Conservation (phyloP, 1,284 basidiomycete genomes). For the Kalmanozyma brasiliensis region DNA sequence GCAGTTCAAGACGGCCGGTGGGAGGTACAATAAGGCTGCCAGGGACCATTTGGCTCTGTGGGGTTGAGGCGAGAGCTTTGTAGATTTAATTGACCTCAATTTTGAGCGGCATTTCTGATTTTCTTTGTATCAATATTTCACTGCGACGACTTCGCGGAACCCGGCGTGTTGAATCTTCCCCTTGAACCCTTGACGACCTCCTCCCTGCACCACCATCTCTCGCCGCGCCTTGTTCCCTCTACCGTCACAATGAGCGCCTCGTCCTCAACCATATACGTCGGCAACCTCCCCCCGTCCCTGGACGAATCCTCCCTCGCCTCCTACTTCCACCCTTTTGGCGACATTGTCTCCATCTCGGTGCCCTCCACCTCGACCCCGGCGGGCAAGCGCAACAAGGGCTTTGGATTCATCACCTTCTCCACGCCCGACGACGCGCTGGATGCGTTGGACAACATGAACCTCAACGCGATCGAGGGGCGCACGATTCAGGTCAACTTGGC, state of each 20-base stretch:
- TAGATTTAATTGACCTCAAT: slow-evolving; percentile 6
- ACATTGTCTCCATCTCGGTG: slow-evolving; percentile 43
- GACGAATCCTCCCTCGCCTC: slow-evolving; percentile 27
- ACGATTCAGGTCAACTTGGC: slow-evolving; percentile 44
- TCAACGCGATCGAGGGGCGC: slow-evolving; percentile 29
- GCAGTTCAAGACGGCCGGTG: slow-evolving; percentile 32
- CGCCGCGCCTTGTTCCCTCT: too few relatives aligned
- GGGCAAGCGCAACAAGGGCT: slow-evolving; percentile 31
- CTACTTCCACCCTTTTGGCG: slow-evolving; percentile 44
- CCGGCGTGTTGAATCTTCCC: too few relatives aligned
- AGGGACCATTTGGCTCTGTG: slow-evolving; percentile 20
- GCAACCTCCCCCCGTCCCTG: slow-evolving; percentile 21
- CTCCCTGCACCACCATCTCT: too few relatives aligned
- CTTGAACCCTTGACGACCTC: too few relatives aligned
- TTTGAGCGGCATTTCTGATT: not conserved
- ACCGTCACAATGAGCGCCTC: slow-evolving; percentile 5
- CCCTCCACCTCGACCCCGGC: slow-evolving; percentile 16
- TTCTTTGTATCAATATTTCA: too few relatives aligned
- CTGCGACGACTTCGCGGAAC: too few relatives aligned
- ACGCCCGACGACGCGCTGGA: slow-evolving; percentile 30
- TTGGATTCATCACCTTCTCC: slow-evolving; percentile 48
- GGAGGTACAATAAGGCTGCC: slow-evolving; percentile 31
- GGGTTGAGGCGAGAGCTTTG: slow-evolving; percentile 19
- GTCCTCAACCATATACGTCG: slow-evolving; percentile 32
- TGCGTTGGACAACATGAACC: slow-evolving; percentile 55